These are phyloP conservation scores for Saccharomyces paradoxus DNA, from an alignment of 805 yeast genomes.

Conservation along the genomic window DNA sequence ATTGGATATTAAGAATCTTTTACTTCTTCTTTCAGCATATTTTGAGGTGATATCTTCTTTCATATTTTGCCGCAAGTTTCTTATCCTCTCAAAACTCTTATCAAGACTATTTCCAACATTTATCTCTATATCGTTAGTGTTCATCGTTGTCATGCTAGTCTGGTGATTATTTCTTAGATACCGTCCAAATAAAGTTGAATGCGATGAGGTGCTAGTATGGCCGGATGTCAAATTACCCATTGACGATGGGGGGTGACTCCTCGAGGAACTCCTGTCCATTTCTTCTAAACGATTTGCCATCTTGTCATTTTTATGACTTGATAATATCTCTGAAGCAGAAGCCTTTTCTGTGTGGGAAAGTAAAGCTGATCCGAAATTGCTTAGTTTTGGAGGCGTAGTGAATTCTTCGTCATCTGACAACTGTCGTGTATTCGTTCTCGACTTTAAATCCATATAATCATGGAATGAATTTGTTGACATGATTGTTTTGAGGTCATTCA, in stretches of 20 bases:
- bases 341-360: constrained; percentile 6
- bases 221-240: background rate
- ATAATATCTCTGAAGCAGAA: background rate
- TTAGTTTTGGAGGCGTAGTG: constrained; percentile 23
- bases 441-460: background rate
- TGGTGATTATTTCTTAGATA: constrained; percentile 12
- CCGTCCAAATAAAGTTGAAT: constrained; percentile 18
- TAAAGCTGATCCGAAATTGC: constrained; percentile 29
- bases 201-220: constrained; percentile 7
- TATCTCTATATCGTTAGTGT: constrained; percentile 7
- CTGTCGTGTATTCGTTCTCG: constrained; percentile 1
- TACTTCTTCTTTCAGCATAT: constrained; percentile 20
- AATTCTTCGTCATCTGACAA: constrained; percentile 23
- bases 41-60: constrained; percentile 21
- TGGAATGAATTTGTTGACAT: background rate
- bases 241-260: background rate
- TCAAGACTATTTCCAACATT: constrained; percentile 5
- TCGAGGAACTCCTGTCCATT: background rate
- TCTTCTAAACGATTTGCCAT: background rate
- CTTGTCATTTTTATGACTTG: background rate
- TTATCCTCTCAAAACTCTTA: constrained; percentile 14
- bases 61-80: constrained; percentile 19
- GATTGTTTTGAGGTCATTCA: background rate
- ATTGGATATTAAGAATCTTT: constrained; percentile 20
- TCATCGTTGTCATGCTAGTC: constrained; percentile 22